Evolutionary conservation across 176 grass and related monocot genomes (phyloP).

Genomic region (Guadua angustifolia): DNA sequence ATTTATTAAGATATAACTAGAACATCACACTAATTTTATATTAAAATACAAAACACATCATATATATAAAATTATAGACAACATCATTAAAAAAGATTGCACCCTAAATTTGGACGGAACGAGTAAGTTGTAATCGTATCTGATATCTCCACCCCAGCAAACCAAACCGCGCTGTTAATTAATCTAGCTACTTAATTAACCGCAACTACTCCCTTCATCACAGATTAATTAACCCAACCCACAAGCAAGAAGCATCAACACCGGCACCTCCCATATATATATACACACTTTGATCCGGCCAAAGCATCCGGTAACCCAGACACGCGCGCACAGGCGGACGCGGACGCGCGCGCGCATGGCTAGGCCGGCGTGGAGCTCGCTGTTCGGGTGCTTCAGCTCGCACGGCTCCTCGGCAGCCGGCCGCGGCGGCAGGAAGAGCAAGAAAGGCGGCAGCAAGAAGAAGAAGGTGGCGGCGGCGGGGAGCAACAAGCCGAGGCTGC

Average conservation of each 20-base stretch:
- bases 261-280: constrained; percentile 39
- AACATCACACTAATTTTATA: no score
- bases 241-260: constrained; percentile 8
- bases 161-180: constrained; percentile 13
- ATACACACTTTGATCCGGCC: constrained; percentile 41
- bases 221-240: constrained; percentile 22
- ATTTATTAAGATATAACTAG: no score
- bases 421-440: neutral
- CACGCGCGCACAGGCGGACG: neutral
- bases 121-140: no score
- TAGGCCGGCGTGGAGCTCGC: constrained; percentile 55
- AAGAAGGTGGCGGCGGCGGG: constrained; percentile 26
- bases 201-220: neutral
- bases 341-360: constrained; percentile 42
- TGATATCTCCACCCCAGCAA: no score
- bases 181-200: neutral
- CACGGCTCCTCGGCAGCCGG: neutral
- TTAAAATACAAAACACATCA: no score
- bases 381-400: constrained; percentile 71
- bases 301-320: constrained; percentile 27
- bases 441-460: constrained; percentile 10
- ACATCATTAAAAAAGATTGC: no score
- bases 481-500: constrained; percentile 17
- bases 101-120: no score
- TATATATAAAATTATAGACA: no score